These are phyloP conservation scores for Puccinia hordei DNA, from an alignment of 1,284 basidiomycete species.

Conservation along the genomic window DNA sequence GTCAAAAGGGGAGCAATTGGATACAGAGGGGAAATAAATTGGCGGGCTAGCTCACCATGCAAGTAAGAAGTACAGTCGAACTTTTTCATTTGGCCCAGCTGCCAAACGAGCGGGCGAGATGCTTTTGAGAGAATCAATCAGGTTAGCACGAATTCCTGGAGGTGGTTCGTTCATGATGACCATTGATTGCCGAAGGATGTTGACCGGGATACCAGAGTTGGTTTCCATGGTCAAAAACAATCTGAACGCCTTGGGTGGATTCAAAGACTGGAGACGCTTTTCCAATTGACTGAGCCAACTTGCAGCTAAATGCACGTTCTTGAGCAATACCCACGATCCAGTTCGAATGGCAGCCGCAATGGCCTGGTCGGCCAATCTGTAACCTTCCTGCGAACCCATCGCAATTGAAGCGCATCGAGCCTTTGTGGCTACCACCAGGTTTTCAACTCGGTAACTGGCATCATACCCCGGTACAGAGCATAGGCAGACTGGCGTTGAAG, in stretches of 20 bases:
- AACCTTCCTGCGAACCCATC: constrained; percentile 99
- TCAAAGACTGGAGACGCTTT: constrained; percentile 90
- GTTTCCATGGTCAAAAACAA: constrained; percentile 96
- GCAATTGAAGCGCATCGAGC: constrained; percentile 78
- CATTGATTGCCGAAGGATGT: constrained; percentile 88
- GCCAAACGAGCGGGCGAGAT: constrained; percentile 71
- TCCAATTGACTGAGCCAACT: constrained; percentile 91
- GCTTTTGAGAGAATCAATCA: constrained; percentile 82
- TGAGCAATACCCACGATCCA: constrained; percentile 89
- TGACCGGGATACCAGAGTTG: constrained; percentile 86
- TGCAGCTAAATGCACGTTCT: constrained; percentile 84
- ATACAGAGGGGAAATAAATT: not conserved
- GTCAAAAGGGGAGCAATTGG: not conserved
- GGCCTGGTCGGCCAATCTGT: constrained; percentile 86
- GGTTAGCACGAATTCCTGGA: constrained; percentile 89
- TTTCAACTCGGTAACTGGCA: constrained; percentile 90
- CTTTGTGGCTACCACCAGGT: constrained; percentile 72
- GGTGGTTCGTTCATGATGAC: constrained; percentile 97
- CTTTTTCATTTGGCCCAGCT: constrained; percentile 83
- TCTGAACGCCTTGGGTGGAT: constrained; percentile 79
- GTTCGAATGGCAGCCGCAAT: constrained; percentile 85
- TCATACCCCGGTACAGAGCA: constrained; percentile 95
- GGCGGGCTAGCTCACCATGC: constrained; percentile 67
- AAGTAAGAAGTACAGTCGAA: constrained; percentile 79
- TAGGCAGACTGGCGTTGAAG: constrained; percentile 80